Evolutionary conservation across 2,329 filamentous ascomycete species (phyloP), one percentile per base, ranked within the genome.

Genomic region (Clonostachys byssicola): DNA sequence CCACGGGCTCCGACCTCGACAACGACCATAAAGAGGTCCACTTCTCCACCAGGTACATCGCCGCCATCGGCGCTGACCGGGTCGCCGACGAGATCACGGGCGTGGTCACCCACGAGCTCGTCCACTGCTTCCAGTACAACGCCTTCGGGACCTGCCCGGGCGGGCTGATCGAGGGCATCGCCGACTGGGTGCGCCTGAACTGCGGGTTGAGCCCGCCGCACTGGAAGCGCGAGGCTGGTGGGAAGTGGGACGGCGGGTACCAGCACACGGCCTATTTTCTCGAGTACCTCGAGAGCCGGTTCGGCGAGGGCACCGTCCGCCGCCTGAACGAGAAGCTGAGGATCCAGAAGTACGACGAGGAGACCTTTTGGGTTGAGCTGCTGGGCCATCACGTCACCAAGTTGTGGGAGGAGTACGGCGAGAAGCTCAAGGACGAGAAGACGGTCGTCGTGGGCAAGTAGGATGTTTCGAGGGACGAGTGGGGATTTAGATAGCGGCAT

Each of bases 1-100:
- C 92, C 2, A 90, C 81, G 0, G 88, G 89, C 52, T 80, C 74
- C 10, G 86, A 91, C 38, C 77, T 95, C 12, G 92, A 96, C 66
- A 56, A 75, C 51, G 88, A 94, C 60, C 90, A 96, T 73, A 96
- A 96, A 62, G 91, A 96, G 64, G 94, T 96, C 52, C 90, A 96
- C 68, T 77, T 97, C 65, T 91, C 83, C 14, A 80, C 92, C 2
- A 70, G 77, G 42, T 96, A 96, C 71, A 83, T 96, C 55, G 59
- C 70, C 40, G 56, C 61, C 42, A 71, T 81, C 52, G 47, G 58
- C 34, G 57, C 75, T 1, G 43, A 63, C 1, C 74, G 76, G 43
- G 67, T 69, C 12, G 52, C 61, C 20, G 58, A 75, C 38, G 90
- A 97, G 69, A 82, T 96, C 49, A 70, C 80, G 16, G 94, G 94